These are phyloP conservation scores for Arabis hirsuta DNA, from an alignment of 345 rosid species.

Conservation along the genomic window DNA sequence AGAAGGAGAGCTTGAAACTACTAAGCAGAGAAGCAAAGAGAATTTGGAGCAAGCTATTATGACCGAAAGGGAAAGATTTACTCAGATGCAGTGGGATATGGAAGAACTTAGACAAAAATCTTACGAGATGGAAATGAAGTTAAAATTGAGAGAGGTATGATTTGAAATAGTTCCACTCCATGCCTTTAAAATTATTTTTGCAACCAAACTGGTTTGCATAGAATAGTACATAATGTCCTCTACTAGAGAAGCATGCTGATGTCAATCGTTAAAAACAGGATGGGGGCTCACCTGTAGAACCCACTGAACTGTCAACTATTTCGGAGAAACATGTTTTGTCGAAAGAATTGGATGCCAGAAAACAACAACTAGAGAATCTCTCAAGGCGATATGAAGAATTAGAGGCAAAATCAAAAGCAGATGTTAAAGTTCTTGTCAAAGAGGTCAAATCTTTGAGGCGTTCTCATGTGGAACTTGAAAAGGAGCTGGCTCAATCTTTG, in stretches of 20 bases:
- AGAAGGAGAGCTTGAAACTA: slow-evolving; percentile 91
- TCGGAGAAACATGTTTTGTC: slow-evolving; percentile 50
- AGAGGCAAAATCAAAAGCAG: slow-evolving; percentile 94
- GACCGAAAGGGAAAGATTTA: slow-evolving; percentile 83
- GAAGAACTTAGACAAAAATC: slow-evolving; percentile 86
- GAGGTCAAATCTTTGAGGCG: slow-evolving; percentile 90
- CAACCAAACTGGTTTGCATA: slow-evolving; percentile 13
- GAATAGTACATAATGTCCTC: slow-evolving; percentile 4
- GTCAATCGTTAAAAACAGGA: slow-evolving; percentile 52
- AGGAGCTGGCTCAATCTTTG: slow-evolving; percentile 60
- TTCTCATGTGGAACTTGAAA: slow-evolving; percentile 69
- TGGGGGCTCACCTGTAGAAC: slow-evolving; percentile 51
- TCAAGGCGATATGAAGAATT: slow-evolving; percentile 72
- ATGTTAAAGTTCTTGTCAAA: slow-evolving; percentile 88
- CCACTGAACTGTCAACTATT: slow-evolving; percentile 45
- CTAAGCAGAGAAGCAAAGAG: slow-evolving; percentile 88
- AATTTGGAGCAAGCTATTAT: slow-evolving; percentile 87
- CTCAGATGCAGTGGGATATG: slow-evolving; percentile 99
- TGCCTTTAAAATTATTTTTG: background rate
- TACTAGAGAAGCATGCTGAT: slow-evolving; percentile 33
- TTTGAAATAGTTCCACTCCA: slow-evolving; percentile 8
- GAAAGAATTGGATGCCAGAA: slow-evolving; percentile 70
- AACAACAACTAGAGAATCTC: slow-evolving; percentile 66
- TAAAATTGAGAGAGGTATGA: slow-evolving; percentile 73
- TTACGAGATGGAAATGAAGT: slow-evolving; percentile 87